Percentiles rank a stretch among this genome's conserved stretches.
Evolutionary conservation across 1,284 basidiomycete species (phyloP).

Genomic region (Cystobasidiaceae sp.): DNA sequence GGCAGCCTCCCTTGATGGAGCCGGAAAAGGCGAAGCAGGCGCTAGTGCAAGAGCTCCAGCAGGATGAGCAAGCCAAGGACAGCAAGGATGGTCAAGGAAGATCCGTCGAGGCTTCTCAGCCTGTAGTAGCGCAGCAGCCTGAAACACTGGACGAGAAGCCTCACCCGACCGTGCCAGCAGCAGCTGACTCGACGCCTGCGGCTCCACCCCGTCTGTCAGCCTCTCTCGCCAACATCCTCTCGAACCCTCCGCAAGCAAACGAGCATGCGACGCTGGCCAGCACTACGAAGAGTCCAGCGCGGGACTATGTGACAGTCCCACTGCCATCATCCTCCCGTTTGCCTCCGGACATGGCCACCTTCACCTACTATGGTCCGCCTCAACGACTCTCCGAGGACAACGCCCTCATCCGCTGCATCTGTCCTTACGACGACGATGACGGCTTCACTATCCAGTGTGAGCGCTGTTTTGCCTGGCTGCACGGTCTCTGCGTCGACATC

Average conservation of each 20-base stretch:
- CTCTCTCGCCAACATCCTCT: background rate
- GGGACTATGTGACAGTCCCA: background rate
- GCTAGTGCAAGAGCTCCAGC: too few relatives aligned
- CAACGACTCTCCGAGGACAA: slow-evolving; percentile 35
- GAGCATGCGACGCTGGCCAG: too few relatives aligned
- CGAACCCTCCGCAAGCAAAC: background rate
- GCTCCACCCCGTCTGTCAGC: background rate
- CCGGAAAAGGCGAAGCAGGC: too few relatives aligned
- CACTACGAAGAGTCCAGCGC: background rate
- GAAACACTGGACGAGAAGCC: too few relatives aligned
- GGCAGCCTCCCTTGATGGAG: too few relatives aligned
- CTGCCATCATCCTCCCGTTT: slow-evolving; percentile 2
- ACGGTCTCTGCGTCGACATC: slow-evolving; percentile 79
- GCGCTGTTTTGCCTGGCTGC: slow-evolving; percentile 80
- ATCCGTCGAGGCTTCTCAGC: too few relatives aligned
- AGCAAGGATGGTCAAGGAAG: too few relatives aligned
- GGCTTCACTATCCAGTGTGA: slow-evolving; percentile 92
- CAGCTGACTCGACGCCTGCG: background rate
- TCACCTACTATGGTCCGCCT: slow-evolving; percentile 22
- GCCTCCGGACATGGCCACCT: background rate
- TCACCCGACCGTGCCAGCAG: too few relatives aligned
- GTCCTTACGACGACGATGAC: slow-evolving; percentile 66
- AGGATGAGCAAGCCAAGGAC: too few relatives aligned
- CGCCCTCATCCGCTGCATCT: slow-evolving; percentile 58
- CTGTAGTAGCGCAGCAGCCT: too few relatives aligned